Conservation (phyloP, 177 flowering plant genomes). For the Telopea speciosissima region DNA sequence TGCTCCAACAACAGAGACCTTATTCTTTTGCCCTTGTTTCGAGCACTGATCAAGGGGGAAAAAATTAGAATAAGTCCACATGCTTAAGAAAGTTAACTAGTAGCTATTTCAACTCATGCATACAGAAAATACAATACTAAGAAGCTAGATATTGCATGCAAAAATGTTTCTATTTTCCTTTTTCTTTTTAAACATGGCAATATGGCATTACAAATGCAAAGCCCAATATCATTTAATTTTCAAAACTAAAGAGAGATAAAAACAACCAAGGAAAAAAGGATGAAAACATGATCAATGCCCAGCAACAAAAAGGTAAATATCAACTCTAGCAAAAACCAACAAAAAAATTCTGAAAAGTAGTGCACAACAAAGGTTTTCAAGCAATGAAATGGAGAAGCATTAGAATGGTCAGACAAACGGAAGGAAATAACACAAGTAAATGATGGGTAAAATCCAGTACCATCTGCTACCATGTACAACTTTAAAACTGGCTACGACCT, state of each 20-base stretch:
- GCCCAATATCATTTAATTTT: not conserved
- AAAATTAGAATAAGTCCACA: slow-evolving; percentile 5
- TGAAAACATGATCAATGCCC: not conserved
- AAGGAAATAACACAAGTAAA: not conserved
- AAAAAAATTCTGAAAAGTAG: not conserved
- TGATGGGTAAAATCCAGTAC: not conserved
- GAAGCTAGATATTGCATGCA: not conserved
- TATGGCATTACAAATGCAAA: not conserved
- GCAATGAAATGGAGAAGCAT: not conserved
- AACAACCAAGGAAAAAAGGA: not conserved
- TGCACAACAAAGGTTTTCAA: not conserved
- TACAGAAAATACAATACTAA: not conserved
- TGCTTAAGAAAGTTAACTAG: not conserved
- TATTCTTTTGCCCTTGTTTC: slow-evolving; percentile 56
- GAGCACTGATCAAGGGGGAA: slow-evolving; percentile 34
- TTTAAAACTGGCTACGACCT: not conserved
- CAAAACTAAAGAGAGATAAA: not conserved
- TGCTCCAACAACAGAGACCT: slow-evolving; percentile 53
- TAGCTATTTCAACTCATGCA: not conserved
- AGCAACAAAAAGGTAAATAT: not conserved
- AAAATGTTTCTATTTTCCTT: too few species aligned
- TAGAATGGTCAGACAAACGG: not conserved
- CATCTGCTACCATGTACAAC: not conserved
- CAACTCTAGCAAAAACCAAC: not conserved
- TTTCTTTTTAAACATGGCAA: too few species aligned